A percentile compares a stretch with the other conserved stretches of the same genome.
Conservation (phyloP, 331 rosid species). For the Arachis monticola region DNA sequence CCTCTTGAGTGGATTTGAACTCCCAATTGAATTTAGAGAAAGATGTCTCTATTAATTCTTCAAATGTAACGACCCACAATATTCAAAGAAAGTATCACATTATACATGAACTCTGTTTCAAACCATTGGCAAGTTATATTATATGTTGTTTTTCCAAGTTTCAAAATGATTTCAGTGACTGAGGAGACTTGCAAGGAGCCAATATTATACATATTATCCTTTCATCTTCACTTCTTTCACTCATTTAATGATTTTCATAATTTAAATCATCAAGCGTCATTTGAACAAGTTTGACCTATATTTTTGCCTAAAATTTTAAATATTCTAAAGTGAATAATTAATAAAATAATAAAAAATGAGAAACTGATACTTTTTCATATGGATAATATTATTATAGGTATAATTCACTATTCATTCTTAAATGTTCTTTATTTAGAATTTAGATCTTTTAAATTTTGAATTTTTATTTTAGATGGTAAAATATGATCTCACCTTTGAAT, state of each 20-base stretch:
- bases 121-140: not conserved
- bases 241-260: not conserved
- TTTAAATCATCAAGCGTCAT: not conserved
- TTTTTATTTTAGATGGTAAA: too few relatives aligned
- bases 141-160: not conserved
- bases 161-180: slow-evolving; percentile 26
- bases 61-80: not conserved
- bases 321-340: too few relatives aligned
- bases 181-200: slow-evolving; percentile 26
- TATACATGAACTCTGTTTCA: not conserved
- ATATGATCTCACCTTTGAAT: too few relatives aligned
- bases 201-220: not conserved
- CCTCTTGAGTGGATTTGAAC: not conserved
- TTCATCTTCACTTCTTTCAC: slow-evolving; percentile 1
- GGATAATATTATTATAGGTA: too few relatives aligned
- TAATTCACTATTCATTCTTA: too few relatives aligned
- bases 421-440: too few relatives aligned
- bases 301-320: too few relatives aligned
- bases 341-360: too few relatives aligned
- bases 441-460: too few relatives aligned
- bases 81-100: not conserved
- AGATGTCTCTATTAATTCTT: not conserved
- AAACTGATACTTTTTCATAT: too few relatives aligned
- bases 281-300: slow-evolving; percentile 5
- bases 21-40: not conserved